These are phyloP conservation scores for Spathaspora gorwiae DNA, from an alignment of 805 yeast genomes.

Conservation along the genomic window DNA sequence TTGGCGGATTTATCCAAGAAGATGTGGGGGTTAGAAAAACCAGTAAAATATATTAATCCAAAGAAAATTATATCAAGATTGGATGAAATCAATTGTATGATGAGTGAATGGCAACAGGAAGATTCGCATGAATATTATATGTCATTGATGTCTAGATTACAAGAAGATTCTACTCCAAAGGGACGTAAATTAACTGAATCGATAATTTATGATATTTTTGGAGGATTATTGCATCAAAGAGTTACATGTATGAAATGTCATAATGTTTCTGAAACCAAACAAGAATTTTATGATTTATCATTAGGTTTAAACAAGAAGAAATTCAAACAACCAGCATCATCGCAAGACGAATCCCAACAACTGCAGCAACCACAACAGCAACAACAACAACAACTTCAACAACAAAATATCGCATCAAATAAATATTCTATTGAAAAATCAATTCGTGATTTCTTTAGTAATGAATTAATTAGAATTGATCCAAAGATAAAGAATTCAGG, in stretches of 20 bases:
- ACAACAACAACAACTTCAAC: not conserved
- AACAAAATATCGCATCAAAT: not conserved
- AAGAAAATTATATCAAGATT: conserved; percentile 64
- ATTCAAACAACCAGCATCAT: conserved; percentile 4
- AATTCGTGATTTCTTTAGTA: conserved; percentile 74
- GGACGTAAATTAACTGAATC: conserved; percentile 81
- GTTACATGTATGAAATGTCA: conserved; percentile 82
- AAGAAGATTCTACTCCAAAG: conserved; percentile 88
- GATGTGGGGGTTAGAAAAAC: conserved; percentile 60
- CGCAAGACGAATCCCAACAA: not conserved
- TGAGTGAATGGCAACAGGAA: conserved; percentile 97
- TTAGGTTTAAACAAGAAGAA: conserved; percentile 58
- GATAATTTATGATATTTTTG: conserved; percentile 87
- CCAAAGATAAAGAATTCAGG: conserved; percentile 60
- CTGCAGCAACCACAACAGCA: not conserved
- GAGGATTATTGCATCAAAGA: conserved; percentile 80
- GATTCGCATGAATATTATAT: conserved; percentile 96
- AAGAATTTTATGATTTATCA: conserved; percentile 90
- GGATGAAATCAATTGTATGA: conserved; percentile 88
- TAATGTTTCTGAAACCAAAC: conserved; percentile 80
- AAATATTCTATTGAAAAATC: conserved; percentile 71
- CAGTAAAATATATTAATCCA: conserved; percentile 61
- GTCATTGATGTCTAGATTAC: conserved; percentile 83
- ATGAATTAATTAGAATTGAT: conserved; percentile 71
- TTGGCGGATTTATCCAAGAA: conserved; percentile 64